Evolutionary conservation across 2,329 filamentous ascomycete species (phyloP).

Genomic region (Tetracladium maxilliforme): DNA sequence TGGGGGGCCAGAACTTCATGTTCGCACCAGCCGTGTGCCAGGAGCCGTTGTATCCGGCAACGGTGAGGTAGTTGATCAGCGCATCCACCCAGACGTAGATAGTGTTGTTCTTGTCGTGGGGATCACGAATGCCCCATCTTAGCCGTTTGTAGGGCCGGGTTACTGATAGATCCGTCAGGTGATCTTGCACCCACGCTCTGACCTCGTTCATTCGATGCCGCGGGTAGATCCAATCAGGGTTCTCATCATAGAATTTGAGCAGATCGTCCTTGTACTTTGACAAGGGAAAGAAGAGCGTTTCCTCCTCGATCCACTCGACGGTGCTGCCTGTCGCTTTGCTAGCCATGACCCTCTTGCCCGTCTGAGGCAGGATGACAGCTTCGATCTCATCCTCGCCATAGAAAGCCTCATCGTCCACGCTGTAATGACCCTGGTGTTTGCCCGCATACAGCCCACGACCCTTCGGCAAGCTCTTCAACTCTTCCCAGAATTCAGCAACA

Average conservation of each 20-base stretch:
- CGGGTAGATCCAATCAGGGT: conserved; percentile 68
- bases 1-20: conserved; percentile 66
- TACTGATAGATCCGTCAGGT: conserved; percentile 77
- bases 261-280: conserved; percentile 69
- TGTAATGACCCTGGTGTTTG: conserved; percentile 92
- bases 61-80: conserved; percentile 84
- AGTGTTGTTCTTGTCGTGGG: conserved; percentile 70
- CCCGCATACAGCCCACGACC: conserved; percentile 66
- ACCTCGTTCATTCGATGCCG: conserved; percentile 62
- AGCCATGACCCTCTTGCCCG: conserved; percentile 70
- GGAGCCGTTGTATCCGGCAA: conserved; percentile 75
- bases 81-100: conserved; percentile 99
- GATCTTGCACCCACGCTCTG: conserved; percentile 57
- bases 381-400: conserved; percentile 69
- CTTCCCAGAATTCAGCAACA: conserved; percentile 79
- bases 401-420: conserved; percentile 90
- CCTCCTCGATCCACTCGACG: conserved; percentile 88
- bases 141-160: conserved; percentile 69
- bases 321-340: conserved; percentile 80
- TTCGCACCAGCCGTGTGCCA: conserved; percentile 52
- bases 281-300: conserved; percentile 88
- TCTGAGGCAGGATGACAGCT: conserved; percentile 60
- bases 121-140: conserved; percentile 80
- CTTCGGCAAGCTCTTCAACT: conserved; percentile 63
- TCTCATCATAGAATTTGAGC: conserved; percentile 63